Conservation (phyloP, 2,329 filamentous ascomycete genomes). For the Claviceps spartinae region DNA sequence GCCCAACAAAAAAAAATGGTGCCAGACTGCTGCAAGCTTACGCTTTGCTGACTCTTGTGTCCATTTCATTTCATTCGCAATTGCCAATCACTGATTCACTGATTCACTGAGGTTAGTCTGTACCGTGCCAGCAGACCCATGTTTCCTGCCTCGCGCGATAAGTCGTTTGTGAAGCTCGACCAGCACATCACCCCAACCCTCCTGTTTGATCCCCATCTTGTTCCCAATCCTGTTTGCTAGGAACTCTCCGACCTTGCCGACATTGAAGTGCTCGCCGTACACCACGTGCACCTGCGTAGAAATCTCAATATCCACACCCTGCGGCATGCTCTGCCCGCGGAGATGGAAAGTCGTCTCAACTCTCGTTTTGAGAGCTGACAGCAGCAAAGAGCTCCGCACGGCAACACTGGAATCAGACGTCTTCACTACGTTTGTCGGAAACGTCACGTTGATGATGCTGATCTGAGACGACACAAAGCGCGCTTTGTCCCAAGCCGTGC, state of each 20-base stretch:
- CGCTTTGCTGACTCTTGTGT: too few relatives aligned
- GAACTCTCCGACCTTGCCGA: conserved; percentile 62
- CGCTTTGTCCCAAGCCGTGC: conserved; percentile 53
- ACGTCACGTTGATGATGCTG: conserved; percentile 45
- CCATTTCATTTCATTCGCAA: conserved; percentile 5
- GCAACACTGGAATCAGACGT: conserved; percentile 51
- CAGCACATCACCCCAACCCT: conserved; percentile 41
- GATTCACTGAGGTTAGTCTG: neutral
- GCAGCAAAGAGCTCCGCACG: conserved; percentile 47
- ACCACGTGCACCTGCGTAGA: conserved; percentile 46
- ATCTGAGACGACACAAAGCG: conserved; percentile 46
- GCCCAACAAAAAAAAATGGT: neutral
- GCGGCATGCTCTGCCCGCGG: conserved; percentile 27
- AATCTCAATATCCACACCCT: conserved; percentile 42
- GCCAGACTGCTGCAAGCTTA: too few relatives aligned
- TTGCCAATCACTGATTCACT: neutral
- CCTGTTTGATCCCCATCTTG: conserved; percentile 20
- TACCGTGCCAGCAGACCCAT: conserved; percentile 6
- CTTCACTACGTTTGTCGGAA: conserved; percentile 49
- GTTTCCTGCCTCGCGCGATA: conserved; percentile 41
- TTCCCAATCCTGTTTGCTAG: conserved; percentile 40
- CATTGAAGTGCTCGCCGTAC: conserved; percentile 69
- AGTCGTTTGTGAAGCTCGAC: conserved; percentile 42
- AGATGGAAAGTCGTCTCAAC: conserved; percentile 50
- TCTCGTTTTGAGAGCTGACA: conserved; percentile 53